phyloP scores from a whole-genome alignment of 1,284 basidiomycete species.

The Ceratobasidium sp. region DNA sequence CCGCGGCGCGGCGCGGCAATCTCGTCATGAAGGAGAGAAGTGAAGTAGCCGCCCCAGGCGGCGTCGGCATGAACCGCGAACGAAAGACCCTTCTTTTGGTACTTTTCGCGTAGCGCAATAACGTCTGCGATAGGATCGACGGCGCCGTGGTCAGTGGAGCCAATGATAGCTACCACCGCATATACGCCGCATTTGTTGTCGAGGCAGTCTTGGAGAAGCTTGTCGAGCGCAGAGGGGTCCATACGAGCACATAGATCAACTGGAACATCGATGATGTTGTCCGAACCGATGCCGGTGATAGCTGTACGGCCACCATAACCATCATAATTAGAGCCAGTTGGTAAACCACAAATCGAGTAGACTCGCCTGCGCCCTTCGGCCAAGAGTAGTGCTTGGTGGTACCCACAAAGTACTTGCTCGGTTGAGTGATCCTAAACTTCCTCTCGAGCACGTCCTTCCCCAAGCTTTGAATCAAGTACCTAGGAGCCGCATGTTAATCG shows the following conservation, averaged over 20 bases:
- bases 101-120: slow-evolving; percentile 55
- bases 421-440: slow-evolving; percentile 51
- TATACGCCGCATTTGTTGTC: slow-evolving; percentile 56
- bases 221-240: slow-evolving; percentile 53
- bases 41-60: slow-evolving; percentile 63
- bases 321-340: not conserved
- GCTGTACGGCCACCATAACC: slow-evolving; percentile 55
- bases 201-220: slow-evolving; percentile 54
- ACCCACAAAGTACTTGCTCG: slow-evolving; percentile 53
- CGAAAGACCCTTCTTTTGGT: slow-evolving; percentile 55
- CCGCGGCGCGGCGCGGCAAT: not conserved
- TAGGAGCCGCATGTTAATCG: not conserved
- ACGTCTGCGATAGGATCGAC: slow-evolving; percentile 60
- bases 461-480: slow-evolving; percentile 53
- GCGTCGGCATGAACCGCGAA: slow-evolving; percentile 61
- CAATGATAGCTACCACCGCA: slow-evolving; percentile 61
- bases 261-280: slow-evolving; percentile 56
- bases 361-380: slow-evolving; percentile 62
- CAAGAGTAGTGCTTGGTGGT: slow-evolving; percentile 62
- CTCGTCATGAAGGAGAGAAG: slow-evolving; percentile 22
- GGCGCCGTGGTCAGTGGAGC: slow-evolving; percentile 61
- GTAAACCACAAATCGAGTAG: not conserved
- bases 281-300: slow-evolving; percentile 59
- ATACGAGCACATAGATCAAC: slow-evolving; percentile 59
- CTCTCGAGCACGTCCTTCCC: slow-evolving; percentile 56